phyloP scores from a whole-genome alignment of 2,329 filamentous ascomycete genomes.

The Fusarium albosuccineum region DNA sequence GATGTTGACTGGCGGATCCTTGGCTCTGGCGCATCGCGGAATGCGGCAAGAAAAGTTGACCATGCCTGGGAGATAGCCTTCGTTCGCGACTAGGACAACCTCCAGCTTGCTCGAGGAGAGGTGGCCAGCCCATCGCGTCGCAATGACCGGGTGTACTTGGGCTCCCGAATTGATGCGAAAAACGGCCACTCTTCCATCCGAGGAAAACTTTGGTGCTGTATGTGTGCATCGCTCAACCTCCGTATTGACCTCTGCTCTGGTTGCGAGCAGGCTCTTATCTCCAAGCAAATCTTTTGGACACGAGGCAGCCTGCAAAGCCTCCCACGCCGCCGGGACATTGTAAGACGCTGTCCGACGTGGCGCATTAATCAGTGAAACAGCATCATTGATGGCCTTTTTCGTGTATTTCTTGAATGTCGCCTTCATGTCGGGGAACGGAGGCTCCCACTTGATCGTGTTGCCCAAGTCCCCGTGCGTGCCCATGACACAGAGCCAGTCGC shows the following conservation, averaged over 20 bases:
- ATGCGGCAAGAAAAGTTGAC: constrained; percentile 78
- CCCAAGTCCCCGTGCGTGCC: constrained; percentile 77
- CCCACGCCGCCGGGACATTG: constrained; percentile 72
- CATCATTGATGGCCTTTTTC: constrained; percentile 72
- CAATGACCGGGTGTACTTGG: constrained; percentile 76
- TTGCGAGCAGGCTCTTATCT: constrained; percentile 63
- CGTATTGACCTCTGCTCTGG: constrained; percentile 68
- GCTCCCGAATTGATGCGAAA: constrained; percentile 70
- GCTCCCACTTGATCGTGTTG: constrained; percentile 73
- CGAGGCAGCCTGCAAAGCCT: constrained; percentile 64
- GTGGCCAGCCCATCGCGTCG: constrained; percentile 74
- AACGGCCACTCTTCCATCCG: constrained; percentile 72
- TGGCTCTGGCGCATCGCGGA: constrained; percentile 65
- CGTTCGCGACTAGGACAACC: constrained; percentile 75
- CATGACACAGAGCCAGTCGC: constrained; percentile 73
- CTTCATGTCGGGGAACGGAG: constrained; percentile 76
- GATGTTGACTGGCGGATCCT: constrained; percentile 71
- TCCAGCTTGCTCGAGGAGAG: constrained; percentile 70
- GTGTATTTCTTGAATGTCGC: constrained; percentile 70
- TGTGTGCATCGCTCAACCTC: constrained; percentile 74
- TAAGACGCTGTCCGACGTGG: constrained; percentile 72
- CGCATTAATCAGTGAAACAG: constrained; percentile 74
- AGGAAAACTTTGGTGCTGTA: constrained; percentile 72
- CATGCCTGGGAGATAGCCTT: constrained; percentile 71
- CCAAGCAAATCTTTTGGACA: constrained; percentile 65